A percentile compares a stretch with the other conserved stretches of the same genome.
These are phyloP conservation scores for Phialophora expanda DNA, from an alignment of 2,329 filamentous ascomycete genomes.

Conservation along the genomic window DNA sequence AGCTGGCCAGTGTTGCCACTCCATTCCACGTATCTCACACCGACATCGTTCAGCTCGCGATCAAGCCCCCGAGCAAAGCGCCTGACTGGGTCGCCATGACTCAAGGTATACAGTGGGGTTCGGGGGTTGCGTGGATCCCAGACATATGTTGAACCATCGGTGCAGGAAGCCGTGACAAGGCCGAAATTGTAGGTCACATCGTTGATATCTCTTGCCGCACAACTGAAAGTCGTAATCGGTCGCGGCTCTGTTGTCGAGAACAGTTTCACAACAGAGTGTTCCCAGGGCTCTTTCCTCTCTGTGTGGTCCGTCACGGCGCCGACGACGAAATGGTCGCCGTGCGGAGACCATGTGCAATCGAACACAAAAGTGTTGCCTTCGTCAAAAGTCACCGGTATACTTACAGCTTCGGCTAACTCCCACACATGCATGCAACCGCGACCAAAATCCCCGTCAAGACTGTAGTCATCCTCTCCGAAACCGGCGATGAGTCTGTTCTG, in stretches of 20 bases:
- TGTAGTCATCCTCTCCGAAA: conserved; percentile 53
- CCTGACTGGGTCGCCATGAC: conserved; percentile 58
- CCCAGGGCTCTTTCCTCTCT: conserved; percentile 41
- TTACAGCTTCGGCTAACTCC: conserved; percentile 52
- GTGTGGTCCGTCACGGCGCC: conserved; percentile 48
- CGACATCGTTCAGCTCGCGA: conserved; percentile 61
- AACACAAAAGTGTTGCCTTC: conserved; percentile 61
- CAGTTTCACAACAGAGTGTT: conserved; percentile 57
- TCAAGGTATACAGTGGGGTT: conserved; percentile 55
- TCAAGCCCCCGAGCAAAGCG: conserved; percentile 48
- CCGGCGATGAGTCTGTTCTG: conserved; percentile 59
- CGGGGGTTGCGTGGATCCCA: conserved; percentile 62
- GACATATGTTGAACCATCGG: conserved; percentile 63
- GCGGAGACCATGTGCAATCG: conserved; percentile 63
- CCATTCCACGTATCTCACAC: conserved; percentile 64
- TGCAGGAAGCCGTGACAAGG: conserved; percentile 64
- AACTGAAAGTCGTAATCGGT: conserved; percentile 57
- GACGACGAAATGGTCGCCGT: conserved; percentile 57
- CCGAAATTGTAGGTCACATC: conserved; percentile 60
- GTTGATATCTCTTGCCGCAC: conserved; percentile 66
- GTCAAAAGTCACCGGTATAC: conserved; percentile 47
- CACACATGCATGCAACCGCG: conserved; percentile 62
- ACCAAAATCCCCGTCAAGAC: conserved; percentile 43
- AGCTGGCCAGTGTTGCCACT: conserved; percentile 57
- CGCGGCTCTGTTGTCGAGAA: conserved; percentile 53